phyloP scores from a whole-genome alignment of 495 filamentous ascomycete species.

The Daldinia vernicosa region DNA sequence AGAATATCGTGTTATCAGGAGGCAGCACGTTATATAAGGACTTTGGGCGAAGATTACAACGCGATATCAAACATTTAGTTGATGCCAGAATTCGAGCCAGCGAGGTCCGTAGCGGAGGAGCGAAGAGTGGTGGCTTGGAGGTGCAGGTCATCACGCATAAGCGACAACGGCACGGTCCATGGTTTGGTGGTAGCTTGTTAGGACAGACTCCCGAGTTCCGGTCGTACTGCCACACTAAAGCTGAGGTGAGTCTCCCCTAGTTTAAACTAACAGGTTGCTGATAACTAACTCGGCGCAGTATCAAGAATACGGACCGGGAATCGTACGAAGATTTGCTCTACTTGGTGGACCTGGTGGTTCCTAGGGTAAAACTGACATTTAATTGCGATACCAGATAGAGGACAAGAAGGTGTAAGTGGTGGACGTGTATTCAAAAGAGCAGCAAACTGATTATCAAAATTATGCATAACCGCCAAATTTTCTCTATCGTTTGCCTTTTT shows the following conservation, averaged over 20 bases:
- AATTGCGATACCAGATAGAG: constrained; percentile 37
- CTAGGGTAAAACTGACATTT: constrained; percentile 39
- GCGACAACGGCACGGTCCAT: constrained; percentile 95
- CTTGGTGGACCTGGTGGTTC: constrained; percentile 87
- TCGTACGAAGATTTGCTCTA: constrained; percentile 93
- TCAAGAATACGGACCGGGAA: constrained; percentile 92
- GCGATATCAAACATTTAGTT: constrained; percentile 94
- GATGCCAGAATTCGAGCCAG: constrained; percentile 69
- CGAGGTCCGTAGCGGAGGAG: constrained; percentile 88
- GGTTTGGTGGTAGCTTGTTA: constrained; percentile 96
- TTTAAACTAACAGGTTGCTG: constrained; percentile 16
- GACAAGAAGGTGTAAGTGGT: constrained; percentile 28
- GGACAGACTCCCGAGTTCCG: constrained; percentile 99
- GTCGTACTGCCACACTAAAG: constrained; percentile 99
- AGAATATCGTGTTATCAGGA: constrained; percentile 98
- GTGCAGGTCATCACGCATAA: constrained; percentile 97
- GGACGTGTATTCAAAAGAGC: constrained; percentile 37
- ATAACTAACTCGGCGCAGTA: constrained; percentile 61
- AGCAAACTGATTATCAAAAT: constrained; percentile 35
- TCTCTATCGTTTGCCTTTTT: not conserved
- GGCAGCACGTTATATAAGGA: constrained; percentile 97
- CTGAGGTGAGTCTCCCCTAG: constrained; percentile 59
- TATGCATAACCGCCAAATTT: not conserved
- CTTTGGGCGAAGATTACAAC: constrained; percentile 92
- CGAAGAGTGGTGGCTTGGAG: constrained; percentile 90